Evolutionary conservation across 108 stramenopile genomes (phyloP), one percentile per base, ranked within the genome.

Genomic region (Skeletonema potamos): DNA sequence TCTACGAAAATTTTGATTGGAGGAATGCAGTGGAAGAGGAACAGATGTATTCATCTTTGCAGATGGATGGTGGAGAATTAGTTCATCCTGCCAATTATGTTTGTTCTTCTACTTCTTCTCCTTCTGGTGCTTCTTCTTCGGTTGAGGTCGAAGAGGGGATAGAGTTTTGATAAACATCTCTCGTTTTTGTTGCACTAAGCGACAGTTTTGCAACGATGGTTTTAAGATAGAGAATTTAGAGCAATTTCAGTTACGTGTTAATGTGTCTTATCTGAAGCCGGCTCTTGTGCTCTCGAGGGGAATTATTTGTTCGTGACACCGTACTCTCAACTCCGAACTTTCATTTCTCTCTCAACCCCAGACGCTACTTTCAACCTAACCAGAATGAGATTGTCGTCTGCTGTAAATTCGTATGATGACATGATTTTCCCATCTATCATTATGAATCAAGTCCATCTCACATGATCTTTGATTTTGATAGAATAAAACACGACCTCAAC

Each of bases 1-100:
- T 79, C 1, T 66, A 81, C 20, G 87, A 88, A 68, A 74, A 71
- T 0, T 84, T 72, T 46, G 85, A 88, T 34, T 88, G 87, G 87
- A 56, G 68, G 13, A 72, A 62, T 15, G 71, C 64, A 15, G 54
- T 76, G 18, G 85, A 83, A 12, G 83, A 83, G 13, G 75, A 81
- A 13, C 76, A 84, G 27, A 59, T 60, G 54, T 41, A 41, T 41
- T 41, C 27, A 4, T 46, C 24, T 9, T 26, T 66, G 57, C 24
- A 10, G 10, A 26, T 56, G 18, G 18, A 26, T 41, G 39, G n/a
- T 9, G 58, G 65, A n/a, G 20, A 37, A 18, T 26, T 46, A 18
- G 27, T 66, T 24, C 65, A 66, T 66, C 65, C 65, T 58, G 57
- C 57, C 26, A 51, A 66, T 55, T 46, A 41, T 41, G 39, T 41